These are phyloP conservation scores for Annulohypoxylon truncatum DNA, from an alignment of 2,329 filamentous ascomycete genomes.

Conservation along the genomic window DNA sequence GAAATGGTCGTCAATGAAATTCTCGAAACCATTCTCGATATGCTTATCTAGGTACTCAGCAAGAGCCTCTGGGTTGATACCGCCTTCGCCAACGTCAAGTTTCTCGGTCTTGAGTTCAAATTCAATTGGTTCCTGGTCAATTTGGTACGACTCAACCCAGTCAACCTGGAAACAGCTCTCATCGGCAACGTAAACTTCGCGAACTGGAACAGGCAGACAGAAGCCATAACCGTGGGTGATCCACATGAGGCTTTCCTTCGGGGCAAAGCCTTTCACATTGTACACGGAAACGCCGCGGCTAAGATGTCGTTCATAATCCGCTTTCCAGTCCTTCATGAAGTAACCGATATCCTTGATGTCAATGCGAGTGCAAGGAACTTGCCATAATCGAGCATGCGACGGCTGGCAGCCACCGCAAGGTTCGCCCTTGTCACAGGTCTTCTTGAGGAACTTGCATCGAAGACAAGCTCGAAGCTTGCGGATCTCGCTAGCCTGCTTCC, in stretches of 20 bases:
- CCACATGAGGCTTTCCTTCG: conserved; percentile 80
- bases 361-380: conserved; percentile 96
- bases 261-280: conserved; percentile 88
- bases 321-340: conserved; percentile 99
- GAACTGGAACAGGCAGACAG: conserved; percentile 90
- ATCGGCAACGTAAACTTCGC: conserved; percentile 91
- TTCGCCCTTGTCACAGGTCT: conserved; percentile 98
- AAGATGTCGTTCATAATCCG: conserved; percentile 92
- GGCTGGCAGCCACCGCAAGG: conserved; percentile 95
- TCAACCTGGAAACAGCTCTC: conserved; percentile 93
- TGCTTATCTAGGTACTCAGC: conserved; percentile 96
- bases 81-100: conserved; percentile 88
- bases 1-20: conserved; percentile 95
- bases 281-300: conserved; percentile 88
- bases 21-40: conserved; percentile 90
- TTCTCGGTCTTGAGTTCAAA: conserved; percentile 90
- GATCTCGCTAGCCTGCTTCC: conserved; percentile 96
- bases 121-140: conserved; percentile 76
- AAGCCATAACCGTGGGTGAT: conserved; percentile 97
- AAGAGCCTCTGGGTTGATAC: conserved; percentile 81
- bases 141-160: conserved; percentile 85
- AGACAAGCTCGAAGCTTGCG: conserved; percentile 93
- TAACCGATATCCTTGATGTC: conserved; percentile 99
- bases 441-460: conserved; percentile 98
- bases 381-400: conserved; percentile 94